Percentiles rank a stretch among this genome's conserved stretches.
These are phyloP conservation scores for Komagataella pseudopastoris DNA, from an alignment of 805 yeast species.

Conservation along the genomic window DNA sequence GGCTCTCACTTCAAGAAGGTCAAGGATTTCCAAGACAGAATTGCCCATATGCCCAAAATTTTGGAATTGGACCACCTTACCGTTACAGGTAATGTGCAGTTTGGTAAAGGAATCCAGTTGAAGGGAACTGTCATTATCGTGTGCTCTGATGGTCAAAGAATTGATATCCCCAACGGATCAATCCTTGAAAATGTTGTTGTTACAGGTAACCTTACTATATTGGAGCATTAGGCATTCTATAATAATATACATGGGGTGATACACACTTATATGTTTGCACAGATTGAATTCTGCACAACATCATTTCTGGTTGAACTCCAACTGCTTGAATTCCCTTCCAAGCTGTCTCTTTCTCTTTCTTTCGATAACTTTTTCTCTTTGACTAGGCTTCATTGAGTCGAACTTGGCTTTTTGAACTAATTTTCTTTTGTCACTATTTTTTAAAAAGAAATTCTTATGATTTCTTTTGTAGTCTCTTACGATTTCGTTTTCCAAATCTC, in stretches of 20 bases:
- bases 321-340: slow-evolving; percentile 61
- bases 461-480: slow-evolving; percentile 42
- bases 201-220: slow-evolving; percentile 89
- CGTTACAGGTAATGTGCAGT: slow-evolving; percentile 87
- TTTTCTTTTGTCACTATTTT: slow-evolving; percentile 58
- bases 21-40: slow-evolving; percentile 75
- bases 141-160: slow-evolving; percentile 92
- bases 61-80: slow-evolving; percentile 95
- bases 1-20: slow-evolving; percentile 97
- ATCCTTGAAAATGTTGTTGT: slow-evolving; percentile 92
- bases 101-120: slow-evolving; percentile 82
- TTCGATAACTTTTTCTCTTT: slow-evolving; percentile 73
- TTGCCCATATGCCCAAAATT: slow-evolving; percentile 91
- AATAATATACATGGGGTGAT: background rate
- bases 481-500: slow-evolving; percentile 62
- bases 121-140: slow-evolving; percentile 97
- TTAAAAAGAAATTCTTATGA: slow-evolving; percentile 42
- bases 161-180: slow-evolving; percentile 95
- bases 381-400: slow-evolving; percentile 56
- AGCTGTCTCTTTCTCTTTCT: slow-evolving; percentile 76
- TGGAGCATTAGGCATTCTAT: slow-evolving; percentile 52
- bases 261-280: background rate
- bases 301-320: slow-evolving; percentile 12
- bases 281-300: background rate
- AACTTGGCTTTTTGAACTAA: slow-evolving; percentile 68